Percentiles rank a stretch among this genome's conserved stretches.
phyloP scores from a whole-genome alignment of 306 rosid species.

The Boehmeria nivea region DNA sequence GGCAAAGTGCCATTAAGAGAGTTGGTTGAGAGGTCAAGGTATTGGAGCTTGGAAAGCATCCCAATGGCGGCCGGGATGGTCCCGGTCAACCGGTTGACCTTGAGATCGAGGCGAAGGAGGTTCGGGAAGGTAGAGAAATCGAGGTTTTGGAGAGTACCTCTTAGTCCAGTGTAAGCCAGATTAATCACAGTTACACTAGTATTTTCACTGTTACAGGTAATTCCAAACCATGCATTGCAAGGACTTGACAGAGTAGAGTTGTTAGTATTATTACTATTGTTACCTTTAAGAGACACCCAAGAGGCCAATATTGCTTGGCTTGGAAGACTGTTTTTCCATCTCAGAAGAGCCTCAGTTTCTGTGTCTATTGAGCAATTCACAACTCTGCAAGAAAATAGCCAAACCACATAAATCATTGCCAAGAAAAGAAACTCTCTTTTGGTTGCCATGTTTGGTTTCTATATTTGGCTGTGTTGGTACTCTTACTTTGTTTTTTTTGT shows the following conservation, averaged over 20 bases:
- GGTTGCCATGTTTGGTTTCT: too few species aligned
- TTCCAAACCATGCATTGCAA: constrained; percentile 46
- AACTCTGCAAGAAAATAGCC: neutral
- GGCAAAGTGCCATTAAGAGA: constrained; percentile 38
- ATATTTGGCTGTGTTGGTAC: too few species aligned
- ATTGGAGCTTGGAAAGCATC: constrained; percentile 38
- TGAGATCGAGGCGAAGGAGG: constrained; percentile 53
- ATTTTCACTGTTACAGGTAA: constrained; percentile 31
- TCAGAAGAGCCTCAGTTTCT: constrained; percentile 37
- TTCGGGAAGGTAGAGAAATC: constrained; percentile 46
- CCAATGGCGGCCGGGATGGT: constrained; percentile 43
- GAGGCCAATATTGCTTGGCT: constrained; percentile 30
- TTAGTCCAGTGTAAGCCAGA: constrained; percentile 33
- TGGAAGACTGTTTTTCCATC: constrained; percentile 50
- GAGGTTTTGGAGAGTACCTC: constrained; percentile 40
- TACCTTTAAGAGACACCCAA: constrained; percentile 18
- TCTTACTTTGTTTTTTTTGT: too few species aligned
- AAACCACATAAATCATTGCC: neutral
- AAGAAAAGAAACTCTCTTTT: too few species aligned
- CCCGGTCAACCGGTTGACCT: constrained; percentile 35
- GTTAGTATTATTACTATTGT: constrained; percentile 5
- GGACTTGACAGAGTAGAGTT: constrained; percentile 17
- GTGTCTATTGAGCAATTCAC: neutral
- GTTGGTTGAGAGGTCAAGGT: constrained; percentile 48
- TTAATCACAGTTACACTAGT: constrained; percentile 26